These are phyloP conservation scores for Ricinus communis DNA, from an alignment of 345 rosid genomes.

Conservation along the genomic window DNA sequence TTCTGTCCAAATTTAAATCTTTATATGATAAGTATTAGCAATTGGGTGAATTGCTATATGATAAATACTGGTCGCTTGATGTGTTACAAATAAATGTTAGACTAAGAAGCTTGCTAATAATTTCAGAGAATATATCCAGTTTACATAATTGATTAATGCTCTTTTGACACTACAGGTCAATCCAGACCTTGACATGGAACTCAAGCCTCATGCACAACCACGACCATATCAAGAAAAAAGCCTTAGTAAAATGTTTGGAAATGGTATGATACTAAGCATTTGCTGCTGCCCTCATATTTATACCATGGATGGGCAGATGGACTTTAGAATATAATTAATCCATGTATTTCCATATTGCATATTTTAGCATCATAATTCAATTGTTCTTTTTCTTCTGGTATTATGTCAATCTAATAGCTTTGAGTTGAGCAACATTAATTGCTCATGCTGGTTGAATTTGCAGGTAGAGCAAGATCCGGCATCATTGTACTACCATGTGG, in stretches of 20 bases:
- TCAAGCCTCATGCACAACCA: slow-evolving; percentile 93
- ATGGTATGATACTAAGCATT: slow-evolving; percentile 45
- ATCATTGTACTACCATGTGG: slow-evolving; percentile 97
- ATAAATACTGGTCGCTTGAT: neutral
- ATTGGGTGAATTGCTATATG: neutral
- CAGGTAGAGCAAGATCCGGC: slow-evolving; percentile 98
- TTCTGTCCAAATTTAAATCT: neutral
- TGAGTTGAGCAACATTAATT: neutral
- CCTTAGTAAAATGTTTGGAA: slow-evolving; percentile 99
- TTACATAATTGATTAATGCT: slow-evolving; percentile 4
- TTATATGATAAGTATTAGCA: neutral
- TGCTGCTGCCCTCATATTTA: neutral
- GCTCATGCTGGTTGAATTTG: neutral
- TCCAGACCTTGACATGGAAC: slow-evolving; percentile 89
- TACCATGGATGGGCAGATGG: neutral
- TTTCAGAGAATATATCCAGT: neutral
- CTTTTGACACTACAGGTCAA: slow-evolving; percentile 56
- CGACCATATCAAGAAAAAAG: slow-evolving; percentile 97
- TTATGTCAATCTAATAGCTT: neutral
- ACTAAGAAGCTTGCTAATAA: neutral
- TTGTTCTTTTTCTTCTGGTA: neutral
- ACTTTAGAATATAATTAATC: neutral
- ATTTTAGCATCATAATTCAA: neutral
- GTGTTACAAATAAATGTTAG: neutral
- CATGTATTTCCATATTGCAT: neutral